phyloP scores from a whole-genome alignment of 805 yeast genomes.

The Sugiyamaella mastotermitis region DNA sequence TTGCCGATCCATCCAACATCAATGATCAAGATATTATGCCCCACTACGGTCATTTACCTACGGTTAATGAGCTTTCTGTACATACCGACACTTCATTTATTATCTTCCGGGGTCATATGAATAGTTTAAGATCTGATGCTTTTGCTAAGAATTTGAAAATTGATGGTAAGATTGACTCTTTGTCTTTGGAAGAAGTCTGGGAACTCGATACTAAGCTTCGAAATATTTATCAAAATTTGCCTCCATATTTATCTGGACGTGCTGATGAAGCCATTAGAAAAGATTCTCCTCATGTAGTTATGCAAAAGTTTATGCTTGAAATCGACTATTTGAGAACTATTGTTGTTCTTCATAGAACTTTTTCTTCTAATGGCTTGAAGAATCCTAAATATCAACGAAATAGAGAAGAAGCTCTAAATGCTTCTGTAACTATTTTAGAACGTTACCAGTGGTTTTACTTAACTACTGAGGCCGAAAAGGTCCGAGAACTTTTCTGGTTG shows the following conservation, averaged over 20 bases:
- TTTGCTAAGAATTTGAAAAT: slow-evolving; percentile 12
- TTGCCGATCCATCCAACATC: slow-evolving; percentile 21
- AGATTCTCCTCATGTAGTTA: slow-evolving; percentile 20
- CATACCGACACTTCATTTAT: slow-evolving; percentile 21
- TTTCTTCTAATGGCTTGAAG: slow-evolving; percentile 11
- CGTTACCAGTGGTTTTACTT: slow-evolving; percentile 17
- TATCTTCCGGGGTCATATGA: slow-evolving; percentile 15
- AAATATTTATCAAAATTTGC: slow-evolving; percentile 21
- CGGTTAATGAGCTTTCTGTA: slow-evolving; percentile 12
- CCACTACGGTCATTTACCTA: slow-evolving; percentile 15
- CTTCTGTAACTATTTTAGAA: slow-evolving; percentile 16
- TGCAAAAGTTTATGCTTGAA: slow-evolving; percentile 28
- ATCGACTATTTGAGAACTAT: slow-evolving; percentile 24
- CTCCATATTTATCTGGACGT: slow-evolving; percentile 19
- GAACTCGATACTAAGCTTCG: slow-evolving; percentile 24
- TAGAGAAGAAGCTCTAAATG: slow-evolving; percentile 14
- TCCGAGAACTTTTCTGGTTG: slow-evolving; percentile 14
- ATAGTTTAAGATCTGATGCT: slow-evolving; percentile 8
- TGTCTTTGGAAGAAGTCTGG: slow-evolving; percentile 16
- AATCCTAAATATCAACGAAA: slow-evolving; percentile 10
- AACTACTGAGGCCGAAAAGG: slow-evolving; percentile 7
- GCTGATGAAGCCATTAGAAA: slow-evolving; percentile 17
- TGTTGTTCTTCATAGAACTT: slow-evolving; percentile 26
- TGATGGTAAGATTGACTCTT: slow-evolving; percentile 6
- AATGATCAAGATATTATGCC: slow-evolving; percentile 23